A percentile compares a stretch with the other conserved stretches of the same genome.
Conservation (phyloP, 2,329 filamentous ascomycete species). For the Fusarium aywerte region DNA sequence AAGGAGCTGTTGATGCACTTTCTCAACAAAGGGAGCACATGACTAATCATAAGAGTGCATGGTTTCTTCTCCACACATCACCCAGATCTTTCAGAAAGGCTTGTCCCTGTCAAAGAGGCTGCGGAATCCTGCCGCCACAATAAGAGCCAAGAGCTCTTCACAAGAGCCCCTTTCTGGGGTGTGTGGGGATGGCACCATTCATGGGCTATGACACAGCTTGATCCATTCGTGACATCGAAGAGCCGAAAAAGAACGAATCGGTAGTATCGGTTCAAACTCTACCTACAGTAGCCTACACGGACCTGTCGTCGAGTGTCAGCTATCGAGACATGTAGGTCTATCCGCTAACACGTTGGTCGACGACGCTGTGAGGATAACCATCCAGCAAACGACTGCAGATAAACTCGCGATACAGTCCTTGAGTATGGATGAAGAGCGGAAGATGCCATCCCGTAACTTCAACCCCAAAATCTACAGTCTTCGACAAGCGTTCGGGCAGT, state of each 20-base stretch:
- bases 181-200: conserved; percentile 29
- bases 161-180: conserved; percentile 45
- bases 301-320: background rate
- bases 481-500: background rate
- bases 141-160: conserved; percentile 37
- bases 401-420: background rate
- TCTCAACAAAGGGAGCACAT: background rate
- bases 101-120: conserved; percentile 41
- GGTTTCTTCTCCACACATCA: background rate
- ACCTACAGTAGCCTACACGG: conserved; percentile 3
- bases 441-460: conserved; percentile 8
- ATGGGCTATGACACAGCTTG: conserved; percentile 18
- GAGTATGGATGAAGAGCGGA: conserved; percentile 18
- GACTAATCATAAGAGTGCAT: background rate
- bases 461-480: background rate
- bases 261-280: conserved; percentile 38
- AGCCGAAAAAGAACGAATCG: conserved; percentile 35
- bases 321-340: conserved; percentile 10
- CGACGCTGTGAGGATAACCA: background rate
- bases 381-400: background rate
- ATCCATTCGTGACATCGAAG: conserved; percentile 14
- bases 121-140: conserved; percentile 47
- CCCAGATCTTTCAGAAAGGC: conserved; percentile 28
- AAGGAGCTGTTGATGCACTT: background rate
- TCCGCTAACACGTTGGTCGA: conserved; percentile 15